Base-by-base conservation (phyloP, 108 stramenopile species). In the Fragilariopsis cylindrus region DNA sequence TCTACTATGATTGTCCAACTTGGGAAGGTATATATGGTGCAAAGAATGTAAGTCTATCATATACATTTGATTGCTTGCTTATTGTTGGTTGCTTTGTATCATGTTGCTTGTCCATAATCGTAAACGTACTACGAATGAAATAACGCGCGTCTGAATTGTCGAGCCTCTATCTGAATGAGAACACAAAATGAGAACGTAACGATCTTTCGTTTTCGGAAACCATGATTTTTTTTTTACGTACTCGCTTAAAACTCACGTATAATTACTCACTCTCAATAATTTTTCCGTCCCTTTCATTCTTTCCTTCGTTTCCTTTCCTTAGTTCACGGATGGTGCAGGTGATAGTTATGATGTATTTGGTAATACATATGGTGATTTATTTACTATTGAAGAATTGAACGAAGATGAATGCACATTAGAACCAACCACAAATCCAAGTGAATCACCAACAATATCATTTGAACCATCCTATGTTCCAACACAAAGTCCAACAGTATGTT, bases 401-500 rank as follows among this genome's bases (percentile, higher is more conserved):
- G 52, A 11, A 53, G 11, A 13, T 2, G 52, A 53, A 13, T 60
- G 58, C 0, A 60, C 58, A 21, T 16, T 21, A 53, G 15, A 15
- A 11, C 52, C 52, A 53, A 53, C 52, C 52, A 15, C 52, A 53
- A 53, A 15, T 11, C 58, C 58, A 30, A 4, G 9, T 11, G 8
- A 9, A 11, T 7, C 19, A 9, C 58, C n/a, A 9, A 57, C 8
- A 15, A 7, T 21, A 16, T 30, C 21, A 12, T 5, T 15, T 13
- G 56, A 71, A 60, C 56, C 57, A 41, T 48, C 65, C 39, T 54
- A 6, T 13, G n/a, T n/a, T 15, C 49, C 74, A 4, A 67, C 74
- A 5, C 13, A 42, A 15, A 11, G 65, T 11, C 75, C 75, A 11
- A 76, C 75, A 4, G 44, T 46, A 2, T 76, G 75, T 70, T 4